Evolutionary conservation across 2,329 filamentous ascomycete genomes (phyloP).

Genomic region (Lecanicillium sp.): DNA sequence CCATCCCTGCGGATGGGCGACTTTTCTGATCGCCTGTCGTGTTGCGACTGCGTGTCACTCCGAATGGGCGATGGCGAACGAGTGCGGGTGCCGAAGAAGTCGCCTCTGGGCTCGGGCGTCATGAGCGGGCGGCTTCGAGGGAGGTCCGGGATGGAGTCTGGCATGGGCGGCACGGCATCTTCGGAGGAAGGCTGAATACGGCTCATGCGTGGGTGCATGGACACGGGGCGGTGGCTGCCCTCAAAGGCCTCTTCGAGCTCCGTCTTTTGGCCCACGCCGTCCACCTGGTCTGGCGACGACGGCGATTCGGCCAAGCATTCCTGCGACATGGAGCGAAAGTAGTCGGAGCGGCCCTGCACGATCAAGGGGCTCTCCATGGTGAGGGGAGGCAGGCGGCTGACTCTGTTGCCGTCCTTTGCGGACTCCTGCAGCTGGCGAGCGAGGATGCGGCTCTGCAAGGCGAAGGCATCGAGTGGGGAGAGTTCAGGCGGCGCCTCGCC

Average conservation of each 20-base stretch:
- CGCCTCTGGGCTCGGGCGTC: slow-evolving; percentile 27
- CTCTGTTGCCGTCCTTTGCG: slow-evolving; percentile 62
- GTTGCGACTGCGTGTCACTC: slow-evolving; percentile 24
- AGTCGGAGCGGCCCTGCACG: slow-evolving; percentile 67
- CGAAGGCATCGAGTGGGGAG: slow-evolving; percentile 92
- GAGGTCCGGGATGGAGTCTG: slow-evolving; percentile 30
- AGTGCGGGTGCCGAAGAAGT: slow-evolving; percentile 47
- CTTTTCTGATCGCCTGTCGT: slow-evolving; percentile 17
- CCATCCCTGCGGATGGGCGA: slow-evolving; percentile 26
- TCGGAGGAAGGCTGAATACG: slow-evolving; percentile 47
- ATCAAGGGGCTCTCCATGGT: slow-evolving; percentile 76
- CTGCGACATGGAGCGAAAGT: slow-evolving; percentile 68
- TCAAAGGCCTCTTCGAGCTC: slow-evolving; percentile 51
- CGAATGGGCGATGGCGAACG: slow-evolving; percentile 50
- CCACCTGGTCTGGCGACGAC: slow-evolving; percentile 14
- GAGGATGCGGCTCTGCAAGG: slow-evolving; percentile 79
- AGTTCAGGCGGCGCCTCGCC: slow-evolving; percentile 82
- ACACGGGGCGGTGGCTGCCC: slow-evolving; percentile 51
- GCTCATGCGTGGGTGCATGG: slow-evolving; percentile 70
- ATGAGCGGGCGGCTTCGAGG: slow-evolving; percentile 32
- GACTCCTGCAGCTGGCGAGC: slow-evolving; percentile 81
- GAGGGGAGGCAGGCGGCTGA: slow-evolving; percentile 79
- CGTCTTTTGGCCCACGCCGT: slow-evolving; percentile 36
- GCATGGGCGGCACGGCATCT: slow-evolving; percentile 36
- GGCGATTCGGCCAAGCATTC: slow-evolving; percentile 25